These are phyloP conservation scores for Aechmea fasciata DNA, from an alignment of 176 grass and related monocot species.

Conservation along the genomic window DNA sequence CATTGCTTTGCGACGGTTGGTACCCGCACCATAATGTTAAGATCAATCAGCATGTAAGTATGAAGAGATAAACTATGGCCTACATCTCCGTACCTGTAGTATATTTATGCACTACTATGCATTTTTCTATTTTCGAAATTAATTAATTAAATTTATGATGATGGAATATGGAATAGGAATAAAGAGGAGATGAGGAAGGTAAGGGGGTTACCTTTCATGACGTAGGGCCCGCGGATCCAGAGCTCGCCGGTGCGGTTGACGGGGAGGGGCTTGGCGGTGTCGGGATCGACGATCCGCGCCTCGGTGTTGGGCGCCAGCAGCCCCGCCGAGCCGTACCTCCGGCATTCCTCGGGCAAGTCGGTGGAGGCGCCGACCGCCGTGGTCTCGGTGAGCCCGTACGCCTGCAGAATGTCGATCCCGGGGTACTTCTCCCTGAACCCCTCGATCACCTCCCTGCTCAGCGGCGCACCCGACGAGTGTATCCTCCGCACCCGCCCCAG, in stretches of 20 bases:
- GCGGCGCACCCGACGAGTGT: conserved; percentile 69
- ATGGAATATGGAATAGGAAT: neutral
- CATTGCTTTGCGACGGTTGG: no score
- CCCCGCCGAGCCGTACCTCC: conserved; percentile 77
- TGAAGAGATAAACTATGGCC: no score
- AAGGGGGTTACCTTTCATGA: conserved; percentile 95
- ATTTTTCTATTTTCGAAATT: no score
- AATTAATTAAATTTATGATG: no score
- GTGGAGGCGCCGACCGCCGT: conserved; percentile 84
- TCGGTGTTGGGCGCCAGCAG: conserved; percentile 75
- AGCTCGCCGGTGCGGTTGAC: conserved; percentile 84
- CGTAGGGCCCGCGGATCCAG: conserved; percentile 72
- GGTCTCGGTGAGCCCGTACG: conserved; percentile 88
- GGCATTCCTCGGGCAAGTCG: conserved; percentile 80
- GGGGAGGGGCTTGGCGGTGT: conserved; percentile 37
- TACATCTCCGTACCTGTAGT: no score
- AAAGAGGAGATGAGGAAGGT: no score
- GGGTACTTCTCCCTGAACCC: conserved; percentile 88
- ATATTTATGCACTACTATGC: no score
- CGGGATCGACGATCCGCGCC: conserved; percentile 79
- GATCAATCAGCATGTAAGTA: no score
- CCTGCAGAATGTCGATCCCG: conserved; percentile 74
- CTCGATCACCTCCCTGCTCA: conserved; percentile 73
- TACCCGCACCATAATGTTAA: no score
- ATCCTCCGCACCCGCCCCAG: conserved; percentile 49